Evolutionary conservation across 805 yeast species (phyloP), one percentile per base, ranked within the genome.

Genomic region (Wickerhamomyces hampshirensis): DNA sequence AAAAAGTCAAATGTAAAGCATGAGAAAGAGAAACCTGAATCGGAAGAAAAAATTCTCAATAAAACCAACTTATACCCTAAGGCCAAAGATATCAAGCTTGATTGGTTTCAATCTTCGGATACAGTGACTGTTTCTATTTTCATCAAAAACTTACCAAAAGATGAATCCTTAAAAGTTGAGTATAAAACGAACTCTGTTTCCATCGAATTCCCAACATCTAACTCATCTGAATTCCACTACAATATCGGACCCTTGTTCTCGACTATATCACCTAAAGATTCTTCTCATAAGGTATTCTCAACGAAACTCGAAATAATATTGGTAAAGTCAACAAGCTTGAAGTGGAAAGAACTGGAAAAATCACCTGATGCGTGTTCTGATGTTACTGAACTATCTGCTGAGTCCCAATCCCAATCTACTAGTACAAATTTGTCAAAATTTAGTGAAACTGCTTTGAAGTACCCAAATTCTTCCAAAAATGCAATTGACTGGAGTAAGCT

Each of bases 301-400:
- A 83, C 93, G 15, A 91, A 91, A 51, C 47, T 91, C 4, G 97
- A 91, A 57, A 54, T 88, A 7, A 56, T 56, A n/a, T 60, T 89
- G 28, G 53, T 31, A 18, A 88, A 88, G 53, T 55, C 51, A 8
- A 47, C 47, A 0, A 41, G 55, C 1, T 36, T 45, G 5, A 70
- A 74, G 35, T 84, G 95, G 95, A 62, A 67, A 21, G 44, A 66
- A 2, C 59, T 83, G 5, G 66, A 60, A 35, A 48, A 47, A 23
- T 16, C 32, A 2, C 50, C 40, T 4, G 26, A 33, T 6, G 45
- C 39, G 13, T 37, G 35, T 5, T 30, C 43, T 2, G 35, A 36
- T 10, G 30, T 34, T 4, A 19, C 18, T 8, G 12, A 38, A 5
- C 28, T 12, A 6, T 9, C 18, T 11, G 30, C 5, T 18, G n/a